Evolutionary conservation across 345 rosid species (phyloP).

Genomic region (Fremontodendron californicum): DNA sequence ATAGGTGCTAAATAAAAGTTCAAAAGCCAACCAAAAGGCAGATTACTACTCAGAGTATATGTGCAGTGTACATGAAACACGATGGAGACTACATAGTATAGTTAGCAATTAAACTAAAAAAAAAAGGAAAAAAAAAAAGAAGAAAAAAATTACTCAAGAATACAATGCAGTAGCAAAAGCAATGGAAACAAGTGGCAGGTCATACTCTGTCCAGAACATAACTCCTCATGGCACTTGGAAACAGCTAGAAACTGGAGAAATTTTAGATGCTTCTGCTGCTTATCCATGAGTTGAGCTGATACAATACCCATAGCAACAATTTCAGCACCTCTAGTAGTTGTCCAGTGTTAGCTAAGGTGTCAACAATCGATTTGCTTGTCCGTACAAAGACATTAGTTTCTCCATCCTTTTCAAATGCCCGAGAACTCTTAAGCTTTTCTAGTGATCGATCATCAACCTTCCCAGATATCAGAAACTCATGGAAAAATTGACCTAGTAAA

Average conservation of each 20-base stretch:
- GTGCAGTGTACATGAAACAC: background rate
- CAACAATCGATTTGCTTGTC: slow-evolving; percentile 78
- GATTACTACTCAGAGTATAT: background rate
- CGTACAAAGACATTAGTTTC: slow-evolving; percentile 78
- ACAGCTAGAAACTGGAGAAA: slow-evolving; percentile 94
- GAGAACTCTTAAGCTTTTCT: slow-evolving; percentile 61
- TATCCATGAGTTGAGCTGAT: slow-evolving; percentile 70
- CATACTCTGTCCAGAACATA: slow-evolving; percentile 81
- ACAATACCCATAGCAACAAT: slow-evolving; percentile 69
- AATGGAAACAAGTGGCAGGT: background rate
- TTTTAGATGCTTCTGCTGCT: slow-evolving; percentile 84
- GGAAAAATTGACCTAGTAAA: slow-evolving; percentile 75
- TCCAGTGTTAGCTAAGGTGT: slow-evolving; percentile 97
- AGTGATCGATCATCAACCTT: slow-evolving; percentile 58
- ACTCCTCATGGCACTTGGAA: slow-evolving; percentile 95
- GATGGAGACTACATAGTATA: background rate
- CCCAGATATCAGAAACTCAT: slow-evolving; percentile 65
- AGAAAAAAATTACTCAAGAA: background rate
- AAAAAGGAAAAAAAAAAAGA: no score
- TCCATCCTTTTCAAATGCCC: slow-evolving; percentile 91
- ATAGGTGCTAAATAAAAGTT: background rate
- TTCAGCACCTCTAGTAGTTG: slow-evolving; percentile 96
- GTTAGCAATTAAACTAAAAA: background rate
- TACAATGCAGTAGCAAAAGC: background rate
- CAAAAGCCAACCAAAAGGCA: slow-evolving; percentile 2